These are phyloP conservation scores for Herpotrichia juniperi DNA, from an alignment of 2,329 filamentous ascomycete genomes.

Conservation along the genomic window DNA sequence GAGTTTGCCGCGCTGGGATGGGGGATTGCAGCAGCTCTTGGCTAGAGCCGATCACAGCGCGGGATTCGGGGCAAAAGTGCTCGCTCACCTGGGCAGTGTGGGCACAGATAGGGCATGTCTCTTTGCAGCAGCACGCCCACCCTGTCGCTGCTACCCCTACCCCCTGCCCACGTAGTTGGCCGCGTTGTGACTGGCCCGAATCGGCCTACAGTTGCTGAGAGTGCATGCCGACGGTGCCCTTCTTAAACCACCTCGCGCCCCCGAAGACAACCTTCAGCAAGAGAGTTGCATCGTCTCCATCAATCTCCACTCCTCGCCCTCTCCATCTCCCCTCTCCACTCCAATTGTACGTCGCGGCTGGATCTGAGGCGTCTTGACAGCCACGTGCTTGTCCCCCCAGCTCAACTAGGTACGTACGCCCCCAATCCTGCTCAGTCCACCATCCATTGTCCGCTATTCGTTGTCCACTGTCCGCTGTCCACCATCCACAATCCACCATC, in stretches of 20 bases:
- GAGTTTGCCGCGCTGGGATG: neutral
- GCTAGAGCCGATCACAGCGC: conserved; percentile 2
- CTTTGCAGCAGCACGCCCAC: neutral
- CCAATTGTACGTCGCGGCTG: conserved; percentile 28
- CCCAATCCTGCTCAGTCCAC: too few species aligned
- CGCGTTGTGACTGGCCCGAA: conserved; percentile 10
- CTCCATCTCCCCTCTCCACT: conserved; percentile 29
- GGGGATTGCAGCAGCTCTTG: neutral
- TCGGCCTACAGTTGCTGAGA: conserved; percentile 8
- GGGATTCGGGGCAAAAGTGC: conserved; percentile 14
- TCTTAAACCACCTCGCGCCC: conserved; percentile 19
- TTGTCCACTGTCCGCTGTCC: too few species aligned
- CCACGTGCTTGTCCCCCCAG: neutral
- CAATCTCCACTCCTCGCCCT: conserved; percentile 16
- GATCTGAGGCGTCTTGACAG: conserved; percentile 26
- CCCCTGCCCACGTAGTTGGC: conserved; percentile 14
- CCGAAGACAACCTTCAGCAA: conserved; percentile 16
- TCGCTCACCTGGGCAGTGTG: conserved; percentile 4
- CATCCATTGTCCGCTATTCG: too few species aligned
- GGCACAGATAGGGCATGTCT: conserved; percentile 7
- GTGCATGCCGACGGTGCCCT: conserved; percentile 10
- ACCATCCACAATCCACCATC: too few species aligned
- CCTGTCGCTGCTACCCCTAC: neutral
- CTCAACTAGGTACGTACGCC: neutral
- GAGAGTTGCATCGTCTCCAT: conserved; percentile 21